Evolutionary conservation across 768 basidiomycete genomes (phyloP), one percentile per base, ranked within the genome.

Genomic region (Exidia glandulosa): DNA sequence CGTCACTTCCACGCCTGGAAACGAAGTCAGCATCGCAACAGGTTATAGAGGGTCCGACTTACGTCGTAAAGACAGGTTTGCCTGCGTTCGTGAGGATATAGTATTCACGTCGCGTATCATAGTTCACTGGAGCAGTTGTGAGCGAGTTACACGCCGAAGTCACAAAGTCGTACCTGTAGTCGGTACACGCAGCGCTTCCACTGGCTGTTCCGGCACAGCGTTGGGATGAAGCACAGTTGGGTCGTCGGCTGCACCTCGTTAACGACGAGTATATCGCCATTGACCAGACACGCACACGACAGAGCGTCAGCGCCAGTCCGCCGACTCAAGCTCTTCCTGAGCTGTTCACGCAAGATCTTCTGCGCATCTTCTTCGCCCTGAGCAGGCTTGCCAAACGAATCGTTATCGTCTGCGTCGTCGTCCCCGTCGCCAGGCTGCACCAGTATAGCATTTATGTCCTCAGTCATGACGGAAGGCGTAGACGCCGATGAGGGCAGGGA

Each of bases 41-140:
- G 7, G 30, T 10, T 30, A 41, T 32, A 27, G 27, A n/a, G 54
- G 34, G 25, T 47, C 58, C n/a, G 12, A 65, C 76, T 61, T 70
- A 89, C 94, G 90, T 91, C 47, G 84, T 79, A 68, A 90, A 99
- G 12, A 99, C 94, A n/a, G 94, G 94, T 72, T 99, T 98, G 31
- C 96, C 96, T 32, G 96, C 96, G 63, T 94, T 85, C 0, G 94
- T 97, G 23, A 98, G 79, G 16, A 97, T 82, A 68, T 90, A 96
- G 71, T 97, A 99, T 68, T 91, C 83, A 57, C 94, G 79, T 27
- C 81, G 82, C 47, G 23, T 61, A 29, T 33, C 58, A 23, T 29
- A 60, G n/a, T 30, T 56, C 41, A 31, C 45, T 62, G 47, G 57
- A 30, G 6, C 36, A 32, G 13, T 13, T 58, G 31, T 57, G 41